Conservation (phyloP, 495 filamentous ascomycete species). For the Penicillium angulare region DNA sequence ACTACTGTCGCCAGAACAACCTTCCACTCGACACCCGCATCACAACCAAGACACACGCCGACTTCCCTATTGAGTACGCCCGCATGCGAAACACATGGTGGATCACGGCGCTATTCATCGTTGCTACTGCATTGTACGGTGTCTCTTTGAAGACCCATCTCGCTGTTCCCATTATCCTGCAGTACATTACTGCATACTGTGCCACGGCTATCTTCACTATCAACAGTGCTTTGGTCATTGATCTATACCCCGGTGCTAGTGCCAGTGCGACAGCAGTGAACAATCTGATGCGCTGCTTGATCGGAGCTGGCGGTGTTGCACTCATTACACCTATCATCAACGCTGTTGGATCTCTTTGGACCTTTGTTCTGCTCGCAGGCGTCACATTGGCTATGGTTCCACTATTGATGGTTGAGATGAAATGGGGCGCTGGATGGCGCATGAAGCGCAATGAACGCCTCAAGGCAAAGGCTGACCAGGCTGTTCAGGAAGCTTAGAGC, state of each 20-base stretch:
- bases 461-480: slow-evolving; percentile 10
- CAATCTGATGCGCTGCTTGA: slow-evolving; percentile 65
- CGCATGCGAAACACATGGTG: slow-evolving; percentile 48
- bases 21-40: slow-evolving; percentile 41
- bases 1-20: slow-evolving; percentile 37
- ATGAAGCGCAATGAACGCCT: slow-evolving; percentile 26
- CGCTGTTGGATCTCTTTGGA: slow-evolving; percentile 56
- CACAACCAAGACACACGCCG: slow-evolving; percentile 38
- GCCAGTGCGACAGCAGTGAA: slow-evolving; percentile 69
- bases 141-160: slow-evolving; percentile 35
- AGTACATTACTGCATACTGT: slow-evolving; percentile 51
- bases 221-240: slow-evolving; percentile 61
- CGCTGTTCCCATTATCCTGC: slow-evolving; percentile 54
- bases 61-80: slow-evolving; percentile 52
- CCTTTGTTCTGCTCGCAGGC: slow-evolving; percentile 59
- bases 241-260: slow-evolving; percentile 60
- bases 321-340: slow-evolving; percentile 62
- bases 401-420: slow-evolving; percentile 37
- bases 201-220: slow-evolving; percentile 52
- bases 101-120: slow-evolving; percentile 36
- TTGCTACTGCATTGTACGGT: slow-evolving; percentile 29
- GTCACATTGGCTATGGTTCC: slow-evolving; percentile 37
- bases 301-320: slow-evolving; percentile 66
- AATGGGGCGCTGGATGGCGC: slow-evolving; percentile 47
- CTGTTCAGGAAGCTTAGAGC: background rate